Evolutionary conservation across 2,329 filamentous ascomycete genomes (phyloP).

Genomic region (Penicillium fuscoglaucum): DNA sequence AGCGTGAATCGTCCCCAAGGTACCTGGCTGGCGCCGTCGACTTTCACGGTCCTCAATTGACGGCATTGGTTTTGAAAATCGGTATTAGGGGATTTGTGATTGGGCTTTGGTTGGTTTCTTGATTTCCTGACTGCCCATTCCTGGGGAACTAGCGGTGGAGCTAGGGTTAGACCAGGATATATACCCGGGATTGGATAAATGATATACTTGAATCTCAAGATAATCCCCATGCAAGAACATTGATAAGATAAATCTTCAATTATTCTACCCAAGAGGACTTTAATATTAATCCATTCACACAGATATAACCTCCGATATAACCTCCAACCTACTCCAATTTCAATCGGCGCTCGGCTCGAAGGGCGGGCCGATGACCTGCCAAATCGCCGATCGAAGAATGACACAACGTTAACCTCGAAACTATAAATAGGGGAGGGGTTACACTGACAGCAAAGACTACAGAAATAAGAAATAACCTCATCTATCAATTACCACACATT

Average conservation of each 20-base stretch:
- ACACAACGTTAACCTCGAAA: not conserved
- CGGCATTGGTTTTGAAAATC: conserved; percentile 4
- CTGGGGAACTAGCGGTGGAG: not conserved
- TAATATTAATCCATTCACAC: not conserved
- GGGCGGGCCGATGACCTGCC: conserved; percentile 7
- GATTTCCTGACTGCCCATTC: not conserved
- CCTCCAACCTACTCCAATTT: not conserved
- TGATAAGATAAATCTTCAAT: not conserved
- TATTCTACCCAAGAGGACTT: no score
- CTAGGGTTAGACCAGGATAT: not conserved
- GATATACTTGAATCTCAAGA: no score
- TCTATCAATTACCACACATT: not conserved
- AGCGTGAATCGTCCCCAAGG: conserved; percentile 18
- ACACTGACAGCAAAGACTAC: not conserved
- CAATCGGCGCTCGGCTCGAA: conserved; percentile 7
- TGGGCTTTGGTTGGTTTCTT: not conserved
- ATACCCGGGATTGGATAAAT: not conserved
- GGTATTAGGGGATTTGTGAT: conserved; percentile 3
- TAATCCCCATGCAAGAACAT: no score
- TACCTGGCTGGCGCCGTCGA: conserved; percentile 18
- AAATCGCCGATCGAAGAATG: not conserved
- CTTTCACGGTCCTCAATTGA: conserved; percentile 28
- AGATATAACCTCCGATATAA: not conserved
- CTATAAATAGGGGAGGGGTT: not conserved
- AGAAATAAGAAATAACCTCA: not conserved